A percentile compares a stretch with the other conserved stretches of the same genome.
Conservation (phyloP, 306 rosid species). For the Lablab purpureus region DNA sequence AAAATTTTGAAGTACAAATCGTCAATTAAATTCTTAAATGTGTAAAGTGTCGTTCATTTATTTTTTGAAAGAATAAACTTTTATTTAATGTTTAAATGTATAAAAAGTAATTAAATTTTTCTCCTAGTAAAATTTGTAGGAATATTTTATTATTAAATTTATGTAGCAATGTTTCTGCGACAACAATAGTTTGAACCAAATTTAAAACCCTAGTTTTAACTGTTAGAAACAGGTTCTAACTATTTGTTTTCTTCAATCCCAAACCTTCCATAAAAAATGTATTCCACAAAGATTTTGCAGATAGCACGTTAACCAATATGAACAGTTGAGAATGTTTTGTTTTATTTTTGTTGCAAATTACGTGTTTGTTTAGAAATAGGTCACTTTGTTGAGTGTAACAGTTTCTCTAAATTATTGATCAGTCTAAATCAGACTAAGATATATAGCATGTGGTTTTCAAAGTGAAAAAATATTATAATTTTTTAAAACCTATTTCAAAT, state of each 20-base stretch:
- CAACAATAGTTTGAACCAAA: no score
- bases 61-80: no score
- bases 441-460: slow-evolving; percentile 33
- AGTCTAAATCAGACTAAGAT: slow-evolving; percentile 40
- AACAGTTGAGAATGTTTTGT: slow-evolving; percentile 37
- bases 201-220: slow-evolving; percentile 5
- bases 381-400: not conserved
- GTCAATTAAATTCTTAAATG: no score
- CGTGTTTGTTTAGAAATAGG: slow-evolving; percentile 39
- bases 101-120: no score
- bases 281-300: slow-evolving; percentile 37
- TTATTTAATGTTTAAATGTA: no score
- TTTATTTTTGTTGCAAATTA: slow-evolving; percentile 35
- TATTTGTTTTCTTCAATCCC: not conserved
- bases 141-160: no score
- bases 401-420: slow-evolving; percentile 25
- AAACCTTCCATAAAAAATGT: not conserved
- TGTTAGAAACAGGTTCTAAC: not conserved
- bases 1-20: no score
- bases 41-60: no score
- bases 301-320: not conserved
- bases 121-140: no score
- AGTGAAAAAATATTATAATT: not conserved
- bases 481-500: slow-evolving; percentile 7
- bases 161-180: no score